These are phyloP conservation scores for Phytopythium litorale DNA, from an alignment of 352 stramenopile species.

Conservation along the genomic window DNA sequence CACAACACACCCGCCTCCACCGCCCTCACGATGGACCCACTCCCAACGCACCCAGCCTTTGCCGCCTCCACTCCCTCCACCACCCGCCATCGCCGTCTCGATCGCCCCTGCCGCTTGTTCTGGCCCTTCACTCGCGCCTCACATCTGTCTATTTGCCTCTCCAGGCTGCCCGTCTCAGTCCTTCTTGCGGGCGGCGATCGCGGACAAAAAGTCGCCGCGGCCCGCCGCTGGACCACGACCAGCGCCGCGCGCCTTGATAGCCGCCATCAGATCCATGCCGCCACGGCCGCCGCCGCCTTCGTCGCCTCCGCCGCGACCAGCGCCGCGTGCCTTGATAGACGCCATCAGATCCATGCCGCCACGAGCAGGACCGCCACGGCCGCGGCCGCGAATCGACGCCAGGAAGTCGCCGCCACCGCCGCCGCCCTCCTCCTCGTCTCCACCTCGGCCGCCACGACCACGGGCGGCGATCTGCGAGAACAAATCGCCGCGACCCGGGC, in stretches of 20 bases:
- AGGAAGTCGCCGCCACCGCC: constrained; percentile 44
- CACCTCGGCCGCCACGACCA: constrained; percentile 38
- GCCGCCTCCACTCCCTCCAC: background rate
- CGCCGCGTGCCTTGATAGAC: constrained; percentile 43
- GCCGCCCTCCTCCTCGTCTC: constrained; percentile 30
- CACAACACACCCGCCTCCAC: background rate
- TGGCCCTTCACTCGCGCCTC: constrained; percentile 1
- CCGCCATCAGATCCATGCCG: constrained; percentile 45
- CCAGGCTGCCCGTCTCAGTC: constrained; percentile 18
- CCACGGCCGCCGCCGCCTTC: constrained; percentile 27
- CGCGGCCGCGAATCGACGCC: constrained; percentile 50
- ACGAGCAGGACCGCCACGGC: constrained; percentile 38
- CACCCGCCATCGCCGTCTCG: background rate
- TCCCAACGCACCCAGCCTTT: background rate
- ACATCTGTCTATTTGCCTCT: constrained; percentile 5
- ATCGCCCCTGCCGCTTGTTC: background rate
- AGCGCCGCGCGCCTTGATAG: constrained; percentile 48
- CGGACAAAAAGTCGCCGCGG: constrained; percentile 48
- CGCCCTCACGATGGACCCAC: background rate
- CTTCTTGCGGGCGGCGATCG: constrained; percentile 67
- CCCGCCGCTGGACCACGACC: constrained; percentile 19
- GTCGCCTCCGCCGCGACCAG: constrained; percentile 14
- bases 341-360: constrained; percentile 55
- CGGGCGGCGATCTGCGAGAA: constrained; percentile 53
- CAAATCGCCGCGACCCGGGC: constrained; percentile 41